These are phyloP conservation scores for Cutaneotrichosporon sp. DNA, from an alignment of 1,284 basidiomycete genomes.

Conservation along the genomic window DNA sequence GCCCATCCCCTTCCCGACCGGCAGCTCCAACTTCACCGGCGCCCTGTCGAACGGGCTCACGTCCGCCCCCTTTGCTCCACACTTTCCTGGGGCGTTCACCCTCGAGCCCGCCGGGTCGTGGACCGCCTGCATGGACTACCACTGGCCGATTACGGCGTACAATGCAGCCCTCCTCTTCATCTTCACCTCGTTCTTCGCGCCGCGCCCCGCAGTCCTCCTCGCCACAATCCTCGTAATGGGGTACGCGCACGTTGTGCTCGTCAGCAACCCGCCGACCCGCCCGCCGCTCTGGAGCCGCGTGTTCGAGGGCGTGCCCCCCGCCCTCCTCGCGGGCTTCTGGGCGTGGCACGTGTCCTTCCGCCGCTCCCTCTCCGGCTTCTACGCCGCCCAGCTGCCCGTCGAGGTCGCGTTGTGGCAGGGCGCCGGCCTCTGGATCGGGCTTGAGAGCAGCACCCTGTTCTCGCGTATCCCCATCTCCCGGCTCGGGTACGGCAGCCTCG, in stretches of 20 bases:
- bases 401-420: constrained; percentile 48
- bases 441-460: constrained; percentile 46
- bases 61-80: constrained; percentile 32
- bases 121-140: constrained; percentile 38
- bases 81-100: constrained; percentile 40
- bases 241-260: constrained; percentile 41
- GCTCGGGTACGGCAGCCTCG: constrained; percentile 40
- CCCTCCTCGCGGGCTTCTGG: constrained; percentile 43
- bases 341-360: constrained; percentile 39
- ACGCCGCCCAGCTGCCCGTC: constrained; percentile 30
- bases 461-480: constrained; percentile 42
- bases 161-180: constrained; percentile 42
- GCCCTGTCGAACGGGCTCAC: constrained; percentile 24
- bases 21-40: constrained; percentile 26
- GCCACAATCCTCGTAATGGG: constrained; percentile 38
- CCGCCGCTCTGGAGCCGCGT: constrained; percentile 44
- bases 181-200: constrained; percentile 36
- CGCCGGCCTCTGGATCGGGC: constrained; percentile 47
- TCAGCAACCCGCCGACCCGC: constrained; percentile 31
- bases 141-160: constrained; percentile 40
- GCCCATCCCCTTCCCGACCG: constrained; percentile 28
- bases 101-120: constrained; percentile 15
- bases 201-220: constrained; percentile 33
- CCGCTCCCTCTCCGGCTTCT: constrained; percentile 36
- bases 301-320: constrained; percentile 32